Evolutionary conservation across 2,329 filamentous ascomycete genomes (phyloP), one percentile per base, ranked within the genome.

Genomic region (Cercospora beticola): DNA sequence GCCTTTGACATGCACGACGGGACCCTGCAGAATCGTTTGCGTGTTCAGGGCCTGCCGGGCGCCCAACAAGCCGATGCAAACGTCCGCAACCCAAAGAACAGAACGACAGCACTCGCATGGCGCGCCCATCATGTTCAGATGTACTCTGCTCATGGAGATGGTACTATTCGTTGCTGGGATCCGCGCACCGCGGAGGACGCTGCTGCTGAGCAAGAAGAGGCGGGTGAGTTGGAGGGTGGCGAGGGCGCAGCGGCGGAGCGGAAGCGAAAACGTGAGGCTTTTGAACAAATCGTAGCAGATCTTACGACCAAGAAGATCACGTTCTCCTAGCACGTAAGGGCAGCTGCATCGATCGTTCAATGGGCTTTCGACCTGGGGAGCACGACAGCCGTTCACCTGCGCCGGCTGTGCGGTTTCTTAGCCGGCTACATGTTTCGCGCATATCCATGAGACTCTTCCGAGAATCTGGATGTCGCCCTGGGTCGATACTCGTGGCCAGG

Each of bases 81-180:
- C 18, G 71, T 74, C 57, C 64, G 76, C 12, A 79, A 77, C 63
- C 72, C 77, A 3, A 78, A 76, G 66, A 78, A 88, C 68, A 85
- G 91, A 31, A 90, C 95, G 58, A 93, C 92, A 14, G 87, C 86
- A 64, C 83, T 97, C 26, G 89, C 87, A 0, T 97, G 93, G 93
- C 83, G 88, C 40, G 86, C 87, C 1, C 91, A 92, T 33, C 80
- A 85, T 66, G 88, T 90, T 1, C 89, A 90, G 72, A 86, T 97
- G 67, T 96, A 93, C 80, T 95, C 92, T 64, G 90, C 89, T 1
- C 93, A 97, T 75, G 85, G 90, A 3, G 93, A 97, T 77, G 94
- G 94, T 0, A 90, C 90, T 63, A 94, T 98, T 67, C 86, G 90
- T 56, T 87, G 87, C 4, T 97, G 94, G 93, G 85, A 86, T 73